Conservation (phyloP, 2,329 filamentous ascomycete genomes). For the Lasiodiplodia sp. region DNA sequence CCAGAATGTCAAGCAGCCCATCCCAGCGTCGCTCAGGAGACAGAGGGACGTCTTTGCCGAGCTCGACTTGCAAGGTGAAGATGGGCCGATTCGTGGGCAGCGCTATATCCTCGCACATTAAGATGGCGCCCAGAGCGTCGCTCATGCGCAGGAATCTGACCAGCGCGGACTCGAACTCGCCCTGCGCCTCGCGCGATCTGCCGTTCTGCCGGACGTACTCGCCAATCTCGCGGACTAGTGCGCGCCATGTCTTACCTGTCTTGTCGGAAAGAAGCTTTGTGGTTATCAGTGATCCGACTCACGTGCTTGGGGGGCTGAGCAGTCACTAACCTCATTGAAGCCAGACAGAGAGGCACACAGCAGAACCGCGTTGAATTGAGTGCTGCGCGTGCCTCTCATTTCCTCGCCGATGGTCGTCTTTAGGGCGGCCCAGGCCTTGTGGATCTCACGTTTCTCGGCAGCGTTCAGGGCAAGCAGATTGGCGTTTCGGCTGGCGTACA, state of each 20-base stretch:
- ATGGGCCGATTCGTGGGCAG: slow-evolving; percentile 1
- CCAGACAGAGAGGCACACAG: slow-evolving; percentile 15
- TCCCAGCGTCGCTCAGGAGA: slow-evolving; percentile 1
- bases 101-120: slow-evolving; percentile 16
- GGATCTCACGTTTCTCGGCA: slow-evolving; percentile 15
- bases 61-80: slow-evolving; percentile 9
- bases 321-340: slow-evolving; percentile 12
- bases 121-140: slow-evolving; percentile 20
- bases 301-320: neutral
- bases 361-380: slow-evolving; percentile 17
- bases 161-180: slow-evolving; percentile 21
- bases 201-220: slow-evolving; percentile 22
- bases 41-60: neutral
- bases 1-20: slow-evolving; percentile 17
- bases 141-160: slow-evolving; percentile 24
- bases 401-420: neutral
- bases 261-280: slow-evolving; percentile 19
- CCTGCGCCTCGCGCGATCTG: neutral
- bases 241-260: slow-evolving; percentile 20
- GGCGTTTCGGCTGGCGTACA: slow-evolving; percentile 25
- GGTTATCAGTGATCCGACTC: neutral
- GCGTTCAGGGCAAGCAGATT: slow-evolving; percentile 16
- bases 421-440: slow-evolving; percentile 1
- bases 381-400: slow-evolving; percentile 12
- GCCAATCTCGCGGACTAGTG: slow-evolving; percentile 1